Base-by-base conservation (phyloP, 768 basidiomycete species). In the Trametes elegans region DNA sequence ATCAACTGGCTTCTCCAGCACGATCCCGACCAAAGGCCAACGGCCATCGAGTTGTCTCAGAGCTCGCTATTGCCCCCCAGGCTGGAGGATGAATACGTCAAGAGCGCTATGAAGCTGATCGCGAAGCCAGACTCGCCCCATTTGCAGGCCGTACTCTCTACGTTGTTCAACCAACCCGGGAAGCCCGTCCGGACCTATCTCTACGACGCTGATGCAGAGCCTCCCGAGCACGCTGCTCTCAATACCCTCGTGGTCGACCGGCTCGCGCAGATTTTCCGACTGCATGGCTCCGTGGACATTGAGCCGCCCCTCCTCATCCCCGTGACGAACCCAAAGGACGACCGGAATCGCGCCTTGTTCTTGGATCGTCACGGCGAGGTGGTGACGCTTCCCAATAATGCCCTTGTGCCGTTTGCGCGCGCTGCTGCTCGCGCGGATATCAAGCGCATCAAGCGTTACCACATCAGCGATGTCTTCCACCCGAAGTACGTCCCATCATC, bases 261-360 rank as follows among this genome's bases (percentile, higher is more conserved):
- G 16, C 73, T 97, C 5, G 76, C 81, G 3, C 74, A 85, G 2
- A 84, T 94, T 16, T 95, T 96, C 70, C 82, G 86, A 32, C 77
- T 95, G 5, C 95, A 95, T 64, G 95, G 95, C 6, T 94, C 95
- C 3, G 83, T 96, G 1, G 84, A 93, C 59, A 86, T 87, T 70
- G 89, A 90, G 61, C 87, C 93, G 0, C 88, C 93, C 0, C 70
- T 95, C n/a, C 74, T 97, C 10, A 82, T 92, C 68, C 94, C 89
- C 0, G 76, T 82, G 2, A 76, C 81, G 43, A 78, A 84, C 27
- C 72, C 77, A 3, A 82, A 85, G 28, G 77, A 78, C 36, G 68
- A 69, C 34, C 49, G 55, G n/a, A 80, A 76, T 7, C 82, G 85
- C 26, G 90, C 88, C 2, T 74, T 83, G 6, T 83, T 92, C 60